These are phyloP conservation scores for Centella asiatica DNA, from an alignment of 129 eudicot genomes.

Conservation along the genomic window DNA sequence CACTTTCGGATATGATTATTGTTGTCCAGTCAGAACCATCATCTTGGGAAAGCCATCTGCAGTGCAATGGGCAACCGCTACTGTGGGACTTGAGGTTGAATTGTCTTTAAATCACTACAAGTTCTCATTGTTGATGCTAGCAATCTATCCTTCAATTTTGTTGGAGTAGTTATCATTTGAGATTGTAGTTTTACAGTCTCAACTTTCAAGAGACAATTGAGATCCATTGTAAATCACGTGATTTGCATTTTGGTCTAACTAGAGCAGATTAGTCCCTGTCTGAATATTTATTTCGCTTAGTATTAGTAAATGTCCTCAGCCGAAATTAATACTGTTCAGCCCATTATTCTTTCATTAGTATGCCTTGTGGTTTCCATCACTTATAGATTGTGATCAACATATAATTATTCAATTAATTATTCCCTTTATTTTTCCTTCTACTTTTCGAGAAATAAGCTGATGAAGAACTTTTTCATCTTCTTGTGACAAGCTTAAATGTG, in stretches of 20 bases:
- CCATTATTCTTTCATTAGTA: too few relatives aligned
- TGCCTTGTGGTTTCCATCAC: too few relatives aligned
- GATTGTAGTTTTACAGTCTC: too few relatives aligned
- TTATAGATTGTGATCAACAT: too few relatives aligned
- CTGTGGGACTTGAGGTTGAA: constrained; percentile 80
- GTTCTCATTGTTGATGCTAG: neutral
- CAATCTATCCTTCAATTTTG: neutral
- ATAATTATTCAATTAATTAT: neutral
- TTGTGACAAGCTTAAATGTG: neutral
- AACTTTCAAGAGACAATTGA: too few relatives aligned
- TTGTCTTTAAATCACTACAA: neutral
- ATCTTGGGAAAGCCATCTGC: constrained; percentile 92
- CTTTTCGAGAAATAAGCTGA: neutral
- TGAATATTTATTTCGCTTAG: too few relatives aligned
- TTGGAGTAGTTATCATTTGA: too few relatives aligned
- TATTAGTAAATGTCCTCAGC: too few relatives aligned
- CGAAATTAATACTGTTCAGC: too few relatives aligned
- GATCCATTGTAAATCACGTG: too few relatives aligned
- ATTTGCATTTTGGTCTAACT: too few relatives aligned
- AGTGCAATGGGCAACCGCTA: constrained; percentile 79
- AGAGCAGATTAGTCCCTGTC: too few relatives aligned
- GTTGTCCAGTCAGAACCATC: constrained; percentile 88
- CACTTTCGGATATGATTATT: constrained; percentile 91
- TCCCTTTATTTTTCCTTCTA: neutral
- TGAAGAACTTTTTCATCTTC: neutral